Percentiles rank a stretch among this genome's conserved stretches.
Evolutionary conservation across 331 rosid genomes (phyloP).

Genomic region (Spiraea crenata): DNA sequence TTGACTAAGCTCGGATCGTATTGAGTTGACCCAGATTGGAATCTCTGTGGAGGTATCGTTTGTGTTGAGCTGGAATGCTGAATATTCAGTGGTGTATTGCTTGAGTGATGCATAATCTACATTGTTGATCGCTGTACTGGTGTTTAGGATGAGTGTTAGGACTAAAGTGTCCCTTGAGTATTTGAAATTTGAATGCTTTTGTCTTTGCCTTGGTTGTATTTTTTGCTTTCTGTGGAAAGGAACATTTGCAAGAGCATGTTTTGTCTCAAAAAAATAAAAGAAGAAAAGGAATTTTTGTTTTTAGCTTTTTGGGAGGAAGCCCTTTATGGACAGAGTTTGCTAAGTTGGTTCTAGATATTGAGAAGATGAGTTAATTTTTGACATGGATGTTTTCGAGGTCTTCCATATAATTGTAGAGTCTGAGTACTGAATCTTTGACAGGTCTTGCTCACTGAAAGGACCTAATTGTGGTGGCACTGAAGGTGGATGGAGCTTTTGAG

Average conservation of each 20-base stretch:
- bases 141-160: slow-evolving; percentile 8
- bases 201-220: neutral
- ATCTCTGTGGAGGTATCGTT: slow-evolving; percentile 38
- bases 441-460: slow-evolving; percentile 25
- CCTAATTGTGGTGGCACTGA: slow-evolving; percentile 21
- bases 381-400: slow-evolving; percentile 14
- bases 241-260: slow-evolving; percentile 9
- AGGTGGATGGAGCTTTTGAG: slow-evolving; percentile 32
- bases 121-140: slow-evolving; percentile 3
- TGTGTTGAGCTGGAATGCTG: slow-evolving; percentile 35
- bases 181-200: slow-evolving; percentile 13
- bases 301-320: neutral
- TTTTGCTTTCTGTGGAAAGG: slow-evolving; percentile 19
- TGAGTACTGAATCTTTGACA: slow-evolving; percentile 11
- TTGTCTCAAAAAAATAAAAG: neutral
- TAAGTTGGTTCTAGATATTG: neutral
- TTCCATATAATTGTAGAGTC: slow-evolving; percentile 9
- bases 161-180: slow-evolving; percentile 10
- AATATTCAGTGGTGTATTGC: slow-evolving; percentile 32
- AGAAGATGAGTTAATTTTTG: slow-evolving; percentile 18
- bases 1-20: slow-evolving; percentile 32
- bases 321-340: neutral
- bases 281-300: neutral
- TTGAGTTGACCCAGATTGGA: slow-evolving; percentile 52
- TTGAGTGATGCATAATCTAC: slow-evolving; percentile 12